Conservation (phyloP, 768 basidiomycete genomes). For the Rhodotorula kratochvilovae region DNA sequence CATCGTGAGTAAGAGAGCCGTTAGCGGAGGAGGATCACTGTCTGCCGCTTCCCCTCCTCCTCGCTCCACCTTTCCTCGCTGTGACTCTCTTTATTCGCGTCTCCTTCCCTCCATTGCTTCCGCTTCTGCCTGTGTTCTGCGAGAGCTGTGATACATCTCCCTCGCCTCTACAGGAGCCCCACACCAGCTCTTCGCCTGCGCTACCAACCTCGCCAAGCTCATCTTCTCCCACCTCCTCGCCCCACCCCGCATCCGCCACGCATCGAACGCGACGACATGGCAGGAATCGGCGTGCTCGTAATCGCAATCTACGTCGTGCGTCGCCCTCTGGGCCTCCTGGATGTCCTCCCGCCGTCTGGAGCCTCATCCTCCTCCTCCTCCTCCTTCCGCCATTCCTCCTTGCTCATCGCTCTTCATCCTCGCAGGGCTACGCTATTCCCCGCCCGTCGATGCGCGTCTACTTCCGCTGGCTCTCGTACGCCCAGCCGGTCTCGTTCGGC, state of each 20-base stretch:
- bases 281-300: slow-evolving; percentile 41
- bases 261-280: slow-evolving; percentile 26
- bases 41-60: no score
- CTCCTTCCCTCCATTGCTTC: no score
- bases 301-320: slow-evolving; percentile 48
- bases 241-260: slow-evolving; percentile 29
- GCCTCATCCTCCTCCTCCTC: not conserved
- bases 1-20: no score
- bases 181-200: slow-evolving; percentile 49
- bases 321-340: no score
- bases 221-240: slow-evolving; percentile 27
- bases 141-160: no score
- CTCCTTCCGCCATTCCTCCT: no score
- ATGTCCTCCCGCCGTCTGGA: not conserved
- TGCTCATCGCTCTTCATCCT: not conserved
- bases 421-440: slow-evolving; percentile 44
- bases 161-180: no score
- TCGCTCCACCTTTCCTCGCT: no score
- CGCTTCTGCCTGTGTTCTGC: no score
- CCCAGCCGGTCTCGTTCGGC: slow-evolving; percentile 47
- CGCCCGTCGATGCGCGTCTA: slow-evolving; percentile 48
- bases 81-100: no score
- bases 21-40: no score
- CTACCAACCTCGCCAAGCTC: slow-evolving; percentile 41
- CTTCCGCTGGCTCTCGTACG: slow-evolving; percentile 50